A percentile compares a stretch with the other conserved stretches of the same genome.
Conservation (phyloP, 176 grass and related monocot species). For the Eleusine coracana region DNA sequence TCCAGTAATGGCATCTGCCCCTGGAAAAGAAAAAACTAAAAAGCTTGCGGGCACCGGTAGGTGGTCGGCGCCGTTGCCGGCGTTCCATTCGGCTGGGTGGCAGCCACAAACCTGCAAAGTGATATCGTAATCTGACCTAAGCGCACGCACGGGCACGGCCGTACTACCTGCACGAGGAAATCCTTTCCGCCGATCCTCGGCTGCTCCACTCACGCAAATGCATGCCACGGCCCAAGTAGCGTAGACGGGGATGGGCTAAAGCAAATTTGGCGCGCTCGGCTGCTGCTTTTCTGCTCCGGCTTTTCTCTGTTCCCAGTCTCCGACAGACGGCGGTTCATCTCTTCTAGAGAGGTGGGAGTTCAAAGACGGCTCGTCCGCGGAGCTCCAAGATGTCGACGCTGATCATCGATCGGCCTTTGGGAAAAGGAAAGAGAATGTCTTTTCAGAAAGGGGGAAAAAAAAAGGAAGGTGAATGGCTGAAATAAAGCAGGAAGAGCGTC, state of each 20-base stretch:
- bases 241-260: background rate
- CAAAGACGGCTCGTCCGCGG: background rate
- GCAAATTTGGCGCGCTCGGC: background rate
- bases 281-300: background rate
- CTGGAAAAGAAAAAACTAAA: background rate
- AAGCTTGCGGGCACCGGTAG: background rate
- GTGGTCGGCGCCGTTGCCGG: slow-evolving; percentile 29
- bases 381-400: background rate
- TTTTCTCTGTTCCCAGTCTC: background rate
- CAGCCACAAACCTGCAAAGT: background rate
- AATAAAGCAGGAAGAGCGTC: background rate
- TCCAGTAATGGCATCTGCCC: background rate
- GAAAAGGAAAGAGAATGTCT: background rate
- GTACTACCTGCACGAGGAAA: background rate
- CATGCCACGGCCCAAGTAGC: background rate
- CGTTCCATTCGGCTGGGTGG: slow-evolving; percentile 6
- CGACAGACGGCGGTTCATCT: background rate
- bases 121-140: background rate
- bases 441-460: too few species aligned
- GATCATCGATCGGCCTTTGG: background rate
- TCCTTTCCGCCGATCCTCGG: background rate
- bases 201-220: background rate
- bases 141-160: background rate
- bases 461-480: background rate
- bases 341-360: slow-evolving; percentile 6